Percentiles rank a stretch among this genome's conserved stretches.
Conservation (phyloP, 2,329 filamentous ascomycete species). For the Beauveria scarabaeidicola region DNA sequence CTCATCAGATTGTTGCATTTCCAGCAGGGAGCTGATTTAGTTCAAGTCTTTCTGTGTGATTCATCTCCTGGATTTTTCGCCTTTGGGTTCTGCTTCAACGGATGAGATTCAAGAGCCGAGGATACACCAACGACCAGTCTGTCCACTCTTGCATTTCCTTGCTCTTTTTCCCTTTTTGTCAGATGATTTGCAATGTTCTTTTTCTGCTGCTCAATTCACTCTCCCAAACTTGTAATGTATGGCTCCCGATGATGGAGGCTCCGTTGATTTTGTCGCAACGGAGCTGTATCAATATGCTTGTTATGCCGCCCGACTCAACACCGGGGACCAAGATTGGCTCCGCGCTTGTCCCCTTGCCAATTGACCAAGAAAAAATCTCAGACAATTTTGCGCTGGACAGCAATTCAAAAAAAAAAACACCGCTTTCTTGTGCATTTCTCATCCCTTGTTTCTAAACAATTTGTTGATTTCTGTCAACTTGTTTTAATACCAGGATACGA, state of each 20-base stretch:
- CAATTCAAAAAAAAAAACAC: constrained; percentile 3
- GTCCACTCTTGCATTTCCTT: constrained; percentile 18
- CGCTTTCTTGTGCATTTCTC: background rate
- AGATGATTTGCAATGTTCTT: constrained; percentile 4
- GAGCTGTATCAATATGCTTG: constrained; percentile 8
- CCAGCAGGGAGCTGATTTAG: constrained; percentile 23
- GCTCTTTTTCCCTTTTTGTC: constrained; percentile 19
- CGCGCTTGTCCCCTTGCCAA: background rate
- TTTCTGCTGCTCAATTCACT: background rate
- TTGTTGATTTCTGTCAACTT: background rate
- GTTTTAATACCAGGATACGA: constrained; percentile 3
- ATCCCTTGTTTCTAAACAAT: background rate
- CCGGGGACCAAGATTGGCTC: constrained; percentile 2
- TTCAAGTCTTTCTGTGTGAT: constrained; percentile 16
- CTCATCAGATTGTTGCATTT: constrained; percentile 41
- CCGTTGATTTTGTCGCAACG: background rate
- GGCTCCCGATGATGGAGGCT: constrained; percentile 3
- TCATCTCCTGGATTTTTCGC: constrained; percentile 32
- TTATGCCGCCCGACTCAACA: constrained; percentile 2
- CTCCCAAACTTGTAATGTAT: background rate
- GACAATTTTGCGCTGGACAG: constrained; percentile 6
- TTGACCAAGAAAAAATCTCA: background rate
- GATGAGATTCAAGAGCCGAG: constrained; percentile 34
- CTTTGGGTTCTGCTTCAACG: constrained; percentile 24
- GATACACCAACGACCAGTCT: constrained; percentile 22